Conservation (phyloP, 2,329 filamentous ascomycete species). For the Fusarium marasasianum region DNA sequence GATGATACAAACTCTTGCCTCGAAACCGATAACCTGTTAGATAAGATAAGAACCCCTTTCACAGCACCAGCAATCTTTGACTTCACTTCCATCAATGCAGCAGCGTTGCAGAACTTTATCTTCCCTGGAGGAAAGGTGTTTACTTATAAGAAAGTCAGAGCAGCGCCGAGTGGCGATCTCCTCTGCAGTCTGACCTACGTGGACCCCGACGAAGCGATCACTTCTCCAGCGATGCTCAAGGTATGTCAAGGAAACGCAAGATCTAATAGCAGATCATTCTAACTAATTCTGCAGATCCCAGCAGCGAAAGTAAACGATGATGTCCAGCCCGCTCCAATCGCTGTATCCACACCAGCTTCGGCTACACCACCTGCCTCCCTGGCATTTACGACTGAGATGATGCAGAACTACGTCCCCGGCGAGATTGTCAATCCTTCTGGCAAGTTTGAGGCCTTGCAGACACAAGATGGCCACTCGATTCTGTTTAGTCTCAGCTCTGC, state of each 20-base stretch:
- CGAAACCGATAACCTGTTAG: no score
- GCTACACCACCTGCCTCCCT: neutral
- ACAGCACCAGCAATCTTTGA: fast-evolving
- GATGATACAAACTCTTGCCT: no score
- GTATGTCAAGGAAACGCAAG: fast-evolving
- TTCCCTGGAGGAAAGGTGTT: neutral
- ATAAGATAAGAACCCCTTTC: fast-evolving
- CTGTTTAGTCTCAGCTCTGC: neutral
- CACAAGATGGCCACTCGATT: neutral
- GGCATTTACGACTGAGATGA: neutral
- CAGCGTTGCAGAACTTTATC: fast-evolving
- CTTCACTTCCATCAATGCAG: neutral
- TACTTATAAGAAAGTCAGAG: neutral
- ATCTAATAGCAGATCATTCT: fast-evolving
- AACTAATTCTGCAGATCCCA: fast-evolving
- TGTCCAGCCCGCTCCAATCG: neutral
- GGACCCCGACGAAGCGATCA: neutral
- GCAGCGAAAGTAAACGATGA: neutral
- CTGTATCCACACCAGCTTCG: fast-evolving
- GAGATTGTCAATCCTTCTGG: neutral
- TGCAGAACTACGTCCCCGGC: neutral
- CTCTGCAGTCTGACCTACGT: neutral
- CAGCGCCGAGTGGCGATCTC: neutral
- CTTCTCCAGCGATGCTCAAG: neutral
- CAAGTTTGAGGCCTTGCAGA: neutral